Evolutionary conservation across 2,329 filamentous ascomycete species (phyloP).

Genomic region (Ophiosphaerella herpotricha): DNA sequence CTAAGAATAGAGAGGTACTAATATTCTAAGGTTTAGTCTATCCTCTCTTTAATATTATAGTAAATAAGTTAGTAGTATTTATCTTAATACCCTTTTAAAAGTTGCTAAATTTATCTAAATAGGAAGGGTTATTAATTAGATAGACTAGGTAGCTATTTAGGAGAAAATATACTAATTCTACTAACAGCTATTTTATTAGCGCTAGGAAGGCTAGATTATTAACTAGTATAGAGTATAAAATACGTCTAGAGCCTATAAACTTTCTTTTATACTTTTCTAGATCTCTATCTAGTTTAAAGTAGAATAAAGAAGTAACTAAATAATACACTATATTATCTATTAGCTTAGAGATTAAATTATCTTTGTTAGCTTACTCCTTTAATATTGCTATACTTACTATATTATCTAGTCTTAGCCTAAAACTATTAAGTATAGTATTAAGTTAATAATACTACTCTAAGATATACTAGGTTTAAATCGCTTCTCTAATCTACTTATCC

Average conservation of each 20-base stretch:
- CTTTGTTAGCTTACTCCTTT: no score
- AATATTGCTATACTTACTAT: no score
- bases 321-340: slow-evolving; percentile 1
- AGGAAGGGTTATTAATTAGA: not conserved
- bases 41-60: slow-evolving; percentile 2
- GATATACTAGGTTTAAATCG: slow-evolving; percentile 4
- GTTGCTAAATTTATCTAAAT: no score
- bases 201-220: slow-evolving; percentile 7
- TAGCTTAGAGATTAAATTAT: no score
- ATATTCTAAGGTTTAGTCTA: slow-evolving; percentile 9
- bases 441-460: slow-evolving; percentile 1
- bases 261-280: slow-evolving; percentile 13
- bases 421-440: slow-evolving; percentile 3
- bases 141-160: not conserved
- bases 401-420: no score
- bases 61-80: not conserved
- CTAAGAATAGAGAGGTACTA: slow-evolving; percentile 13
- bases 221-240: slow-evolving; percentile 6
- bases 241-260: slow-evolving; percentile 6
- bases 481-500: slow-evolving; percentile 15
- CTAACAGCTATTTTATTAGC: not conserved
- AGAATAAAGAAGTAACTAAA: slow-evolving; percentile 20
- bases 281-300: slow-evolving; percentile 17
- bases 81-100: no score
- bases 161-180: not conserved